Evolutionary conservation across 768 basidiomycete species (phyloP).

Genomic region (Favolaschia claudopus): DNA sequence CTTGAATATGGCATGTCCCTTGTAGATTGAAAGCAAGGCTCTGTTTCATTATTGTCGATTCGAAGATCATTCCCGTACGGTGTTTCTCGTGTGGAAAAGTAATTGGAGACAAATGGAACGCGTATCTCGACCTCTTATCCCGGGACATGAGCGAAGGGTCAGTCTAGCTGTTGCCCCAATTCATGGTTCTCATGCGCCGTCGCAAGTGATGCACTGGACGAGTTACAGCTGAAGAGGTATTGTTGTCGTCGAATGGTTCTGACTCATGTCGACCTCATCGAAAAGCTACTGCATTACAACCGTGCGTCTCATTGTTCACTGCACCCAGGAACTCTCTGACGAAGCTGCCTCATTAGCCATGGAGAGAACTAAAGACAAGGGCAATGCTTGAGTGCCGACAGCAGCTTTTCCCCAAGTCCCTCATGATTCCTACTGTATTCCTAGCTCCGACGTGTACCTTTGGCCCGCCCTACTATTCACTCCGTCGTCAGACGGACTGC

Average conservation of each 20-base stretch:
- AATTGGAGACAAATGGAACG: slow-evolving; percentile 94
- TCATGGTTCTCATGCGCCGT: not conserved
- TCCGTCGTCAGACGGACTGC: not conserved
- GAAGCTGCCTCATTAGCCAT: slow-evolving; percentile 18
- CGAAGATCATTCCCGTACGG: slow-evolving; percentile 92
- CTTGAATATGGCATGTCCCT: slow-evolving; percentile 15
- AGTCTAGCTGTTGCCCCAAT: no score
- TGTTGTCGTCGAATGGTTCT: slow-evolving; percentile 98
- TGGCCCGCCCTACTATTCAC: not conserved
- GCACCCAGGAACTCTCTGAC: not conserved
- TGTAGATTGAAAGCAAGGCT: not conserved
- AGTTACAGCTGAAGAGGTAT: slow-evolving; percentile 89
- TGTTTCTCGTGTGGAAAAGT: slow-evolving; percentile 98
- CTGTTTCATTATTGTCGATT: not conserved
- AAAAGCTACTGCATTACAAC: slow-evolving; percentile 96
- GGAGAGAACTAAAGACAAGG: slow-evolving; percentile 30
- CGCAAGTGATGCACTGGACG: slow-evolving; percentile 87
- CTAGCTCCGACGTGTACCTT: not conserved
- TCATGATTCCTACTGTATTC: slow-evolving; percentile 3
- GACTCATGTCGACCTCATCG: slow-evolving; percentile 97
- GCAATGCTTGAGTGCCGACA: not conserved
- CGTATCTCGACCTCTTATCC: slow-evolving; percentile 82
- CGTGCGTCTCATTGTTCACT: slow-evolving; percentile 58
- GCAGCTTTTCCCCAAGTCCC: not conserved
- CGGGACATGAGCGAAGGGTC: slow-evolving; percentile 91